Base-by-base conservation (phyloP, 306 rosid species). In the Fagus crenata region DNA sequence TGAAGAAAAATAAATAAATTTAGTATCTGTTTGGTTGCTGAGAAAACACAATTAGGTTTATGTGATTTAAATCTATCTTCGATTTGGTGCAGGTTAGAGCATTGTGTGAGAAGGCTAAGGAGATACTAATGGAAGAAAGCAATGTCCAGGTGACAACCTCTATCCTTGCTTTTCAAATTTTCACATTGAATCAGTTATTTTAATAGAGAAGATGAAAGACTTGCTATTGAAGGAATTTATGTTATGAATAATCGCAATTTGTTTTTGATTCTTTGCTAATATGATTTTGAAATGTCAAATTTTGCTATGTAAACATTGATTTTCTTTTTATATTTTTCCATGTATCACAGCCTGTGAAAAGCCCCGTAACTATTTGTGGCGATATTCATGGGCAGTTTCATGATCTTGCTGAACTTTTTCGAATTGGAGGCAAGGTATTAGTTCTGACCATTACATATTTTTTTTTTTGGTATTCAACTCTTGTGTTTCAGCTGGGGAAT, bases 351-450 rank as follows among this genome's bases (percentile, higher is more conserved):
- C 99, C 99, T 79, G 99, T 95, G 86, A 90, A 89, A 87, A 95
- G 99, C 89, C 99, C 99, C 0, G 99, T 95, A 84, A 95, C 99
- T 76, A 92, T 95, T 72, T 95, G 99, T 82, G 99, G 99, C 1
- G 99, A 95, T 88, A 95, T 95, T 81, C 99, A 95, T 79, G 99
- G 99, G 79, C 99, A 95, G 83, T 95, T 95, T 87, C 99, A 95
- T 42, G 99, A 95, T 85, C 97, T 95, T 82, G 99, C 99, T 71
- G 99, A 95, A 78, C 93, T 95, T 82, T 95, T 95, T 81, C 97
- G 89, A 82, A 95, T 95, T 78, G 99, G 99, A 82, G 99, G 99
- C 87, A 92, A 92, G 99, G 99, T 95, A 92, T 86, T 77, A 64
- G 71, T 84, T 88, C 77, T 58, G 70, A 69, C 77, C 82, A 33